Percentiles rank a stretch among this genome's conserved stretches.
Evolutionary conservation across 1,284 basidiomycete genomes (phyloP).

Genomic region (Pseudozyma flocculosa): DNA sequence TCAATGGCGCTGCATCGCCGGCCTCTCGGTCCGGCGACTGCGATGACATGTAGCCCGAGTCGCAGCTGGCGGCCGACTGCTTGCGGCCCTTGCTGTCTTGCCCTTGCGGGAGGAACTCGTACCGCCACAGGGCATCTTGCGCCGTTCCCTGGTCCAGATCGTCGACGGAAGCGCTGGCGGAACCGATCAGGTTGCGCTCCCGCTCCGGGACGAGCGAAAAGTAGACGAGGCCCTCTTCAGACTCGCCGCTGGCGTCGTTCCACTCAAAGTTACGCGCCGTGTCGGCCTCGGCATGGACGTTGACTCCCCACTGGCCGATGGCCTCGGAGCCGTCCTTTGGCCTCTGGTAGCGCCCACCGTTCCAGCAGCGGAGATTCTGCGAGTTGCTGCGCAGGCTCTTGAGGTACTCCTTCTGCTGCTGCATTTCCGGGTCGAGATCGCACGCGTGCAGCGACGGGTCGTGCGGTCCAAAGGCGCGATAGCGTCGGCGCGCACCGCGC

Average conservation of each 20-base stretch:
- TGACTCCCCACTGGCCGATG: slow-evolving; percentile 43
- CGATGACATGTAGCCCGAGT: slow-evolving; percentile 23
- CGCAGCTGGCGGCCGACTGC: slow-evolving; percentile 14
- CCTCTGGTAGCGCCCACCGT: slow-evolving; percentile 2
- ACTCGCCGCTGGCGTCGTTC: slow-evolving; percentile 15
- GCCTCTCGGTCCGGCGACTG: not conserved
- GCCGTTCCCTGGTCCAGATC: too few relatives aligned
- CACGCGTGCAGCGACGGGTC: slow-evolving; percentile 29
- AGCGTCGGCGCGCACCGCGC: slow-evolving; percentile 32
- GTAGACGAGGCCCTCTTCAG: slow-evolving; percentile 6
- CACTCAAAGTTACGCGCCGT: slow-evolving; percentile 42
- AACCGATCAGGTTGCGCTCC: not conserved
- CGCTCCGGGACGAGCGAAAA: slow-evolving; percentile 14
- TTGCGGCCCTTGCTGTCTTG: slow-evolving; percentile 12
- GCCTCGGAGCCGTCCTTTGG: slow-evolving; percentile 13
- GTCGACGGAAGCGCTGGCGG: not conserved
- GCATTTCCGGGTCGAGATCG: slow-evolving; percentile 20
- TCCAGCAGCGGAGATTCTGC: slow-evolving; percentile 22
- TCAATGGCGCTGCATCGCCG: not conserved
- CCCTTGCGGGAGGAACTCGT: slow-evolving; percentile 18
- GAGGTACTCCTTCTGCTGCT: slow-evolving; percentile 22
- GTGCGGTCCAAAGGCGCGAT: slow-evolving; percentile 31
- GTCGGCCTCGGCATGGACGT: slow-evolving; percentile 39
- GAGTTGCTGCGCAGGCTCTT: slow-evolving; percentile 22
- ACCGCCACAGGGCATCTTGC: slow-evolving; percentile 16